Percentiles rank a stretch among this genome's conserved stretches.
Evolutionary conservation across 2,329 filamentous ascomycete genomes (phyloP).

Genomic region (Pezizomycotina sp.): DNA sequence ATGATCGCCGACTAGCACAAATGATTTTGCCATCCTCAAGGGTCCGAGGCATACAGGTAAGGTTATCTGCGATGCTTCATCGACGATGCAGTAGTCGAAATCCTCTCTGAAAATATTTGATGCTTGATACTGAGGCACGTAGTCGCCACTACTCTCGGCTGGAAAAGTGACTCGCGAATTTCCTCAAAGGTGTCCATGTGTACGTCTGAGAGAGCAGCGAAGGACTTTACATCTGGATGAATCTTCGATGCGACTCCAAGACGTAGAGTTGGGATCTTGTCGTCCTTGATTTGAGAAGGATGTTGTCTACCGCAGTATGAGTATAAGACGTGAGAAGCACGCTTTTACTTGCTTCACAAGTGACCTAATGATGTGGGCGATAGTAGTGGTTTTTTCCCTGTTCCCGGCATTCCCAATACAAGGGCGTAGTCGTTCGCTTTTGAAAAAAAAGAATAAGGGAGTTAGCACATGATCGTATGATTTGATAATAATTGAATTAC

Average conservation of each 20-base stretch:
- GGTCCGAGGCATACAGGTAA: conserved; percentile 86
- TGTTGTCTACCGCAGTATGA: conserved; percentile 95
- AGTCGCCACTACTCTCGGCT: conserved; percentile 77
- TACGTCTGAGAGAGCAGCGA: conserved; percentile 60
- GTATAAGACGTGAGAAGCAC: conserved; percentile 91
- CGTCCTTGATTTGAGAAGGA: conserved; percentile 76
- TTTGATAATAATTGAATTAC: too few species aligned
- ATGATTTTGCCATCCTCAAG: conserved; percentile 79
- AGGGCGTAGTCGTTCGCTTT: conserved; percentile 76
- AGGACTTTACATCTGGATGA: conserved; percentile 71
- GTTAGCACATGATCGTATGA: conserved; percentile 2
- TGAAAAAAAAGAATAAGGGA: not conserved
- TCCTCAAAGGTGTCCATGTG: conserved; percentile 66
- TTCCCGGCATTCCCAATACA: conserved; percentile 96
- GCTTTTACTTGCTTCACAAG: conserved; percentile 74
- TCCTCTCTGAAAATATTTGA: conserved; percentile 67
- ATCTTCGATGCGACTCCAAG: conserved; percentile 54
- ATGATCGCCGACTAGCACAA: conserved; percentile 91
- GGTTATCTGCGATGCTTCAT: conserved; percentile 95
- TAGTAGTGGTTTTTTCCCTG: conserved; percentile 96
- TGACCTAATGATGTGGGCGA: conserved; percentile 88
- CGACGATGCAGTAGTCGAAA: conserved; percentile 98
- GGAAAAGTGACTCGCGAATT: conserved; percentile 67
- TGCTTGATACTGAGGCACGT: conserved; percentile 90
- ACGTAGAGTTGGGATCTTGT: conserved; percentile 64